Evolutionary conservation across 2,329 filamentous ascomycete species (phyloP), one percentile per base, ranked within the genome.

Genomic region (Fusarium staphyleae): DNA sequence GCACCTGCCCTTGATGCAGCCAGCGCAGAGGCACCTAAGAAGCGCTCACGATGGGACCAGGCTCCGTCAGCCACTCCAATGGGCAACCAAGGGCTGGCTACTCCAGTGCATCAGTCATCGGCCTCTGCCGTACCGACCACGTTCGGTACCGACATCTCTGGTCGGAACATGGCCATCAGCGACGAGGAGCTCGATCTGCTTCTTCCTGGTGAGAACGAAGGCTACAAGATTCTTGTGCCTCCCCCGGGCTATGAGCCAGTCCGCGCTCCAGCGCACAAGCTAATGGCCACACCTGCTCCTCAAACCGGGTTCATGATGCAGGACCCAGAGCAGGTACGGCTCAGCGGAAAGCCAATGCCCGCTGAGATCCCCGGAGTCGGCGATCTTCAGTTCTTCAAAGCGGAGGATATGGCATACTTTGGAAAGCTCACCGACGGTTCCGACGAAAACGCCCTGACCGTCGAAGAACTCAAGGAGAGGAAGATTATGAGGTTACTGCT

Each of bases 401-500:
- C 92, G 2, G 95, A 99, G 73, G 95, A 99, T 74, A 97, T 98
- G 92, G 88, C 91, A 32, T 99, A 99, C 76, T 99, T 99, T 69
- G 93, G 93, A 53, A 98, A 99, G 78, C 84, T 99, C 33, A 93
- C 96, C 16, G 95, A 99, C 70, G 92, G 91, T 30, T 89, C 89
- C 19, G 92, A 98, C 66, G 95, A 99, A 76, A 96, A 93, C 66
- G 83, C 87, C 16, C 85, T 99, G 76, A 93, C 88, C 15, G 92
- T 99, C 9, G 95, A 99, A 41, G 93, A 99, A 69, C 78, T 99
- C 45, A 98, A 99, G 75, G 93, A 99, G 76, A 85, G 95, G 57
- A 99, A 99, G 77, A 99, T 99, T 70, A 98, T 99, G 95, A 84
- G 95, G 63, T 78, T 99, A 48, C 80, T 99, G 37, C 82, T 99